Percentiles rank a stretch among this genome's conserved stretches.
Evolutionary conservation across 2,329 filamentous ascomycete species (phyloP).

Genomic region (Penicillium brasilianum): DNA sequence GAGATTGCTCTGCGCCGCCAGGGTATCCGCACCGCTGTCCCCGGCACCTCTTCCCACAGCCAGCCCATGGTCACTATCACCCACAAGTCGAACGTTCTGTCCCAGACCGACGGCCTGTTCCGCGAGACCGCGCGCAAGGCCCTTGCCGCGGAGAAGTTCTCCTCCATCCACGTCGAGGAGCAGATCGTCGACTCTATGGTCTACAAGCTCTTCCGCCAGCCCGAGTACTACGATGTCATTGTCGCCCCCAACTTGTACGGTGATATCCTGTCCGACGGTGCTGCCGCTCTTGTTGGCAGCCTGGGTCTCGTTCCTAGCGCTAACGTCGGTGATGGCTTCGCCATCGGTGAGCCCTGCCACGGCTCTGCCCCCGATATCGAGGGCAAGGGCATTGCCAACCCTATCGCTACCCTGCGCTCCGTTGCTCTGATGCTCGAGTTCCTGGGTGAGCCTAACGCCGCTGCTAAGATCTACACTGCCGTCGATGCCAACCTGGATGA

Average conservation of each 20-base stretch:
- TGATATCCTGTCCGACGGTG: slow-evolving; percentile 93
- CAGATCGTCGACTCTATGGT: slow-evolving; percentile 99
- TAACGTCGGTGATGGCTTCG: slow-evolving; percentile 92
- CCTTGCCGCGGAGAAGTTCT: slow-evolving; percentile 69
- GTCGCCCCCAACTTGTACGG: slow-evolving; percentile 98
- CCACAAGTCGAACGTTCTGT: slow-evolving; percentile 97
- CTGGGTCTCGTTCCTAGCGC: slow-evolving; percentile 91
- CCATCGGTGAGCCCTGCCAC: slow-evolving; percentile 97
- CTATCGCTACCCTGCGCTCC: slow-evolving; percentile 90
- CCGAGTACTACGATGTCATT: slow-evolving; percentile 93
- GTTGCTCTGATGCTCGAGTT: slow-evolving; percentile 97
- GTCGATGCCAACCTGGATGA: slow-evolving; percentile 90
- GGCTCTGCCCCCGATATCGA: slow-evolving; percentile 94
- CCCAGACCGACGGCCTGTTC: slow-evolving; percentile 96
- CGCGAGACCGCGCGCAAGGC: slow-evolving; percentile 76
- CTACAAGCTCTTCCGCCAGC: slow-evolving; percentile 98
- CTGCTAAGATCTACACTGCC: slow-evolving; percentile 86
- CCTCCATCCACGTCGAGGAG: slow-evolving; percentile 76
- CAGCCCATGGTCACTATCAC: slow-evolving; percentile 88
- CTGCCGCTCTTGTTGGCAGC: slow-evolving; percentile 89
- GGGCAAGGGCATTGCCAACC: slow-evolving; percentile 91
- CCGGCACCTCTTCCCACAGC: slow-evolving; percentile 60
- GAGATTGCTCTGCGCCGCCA: slow-evolving; percentile 90
- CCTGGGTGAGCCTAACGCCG: slow-evolving; percentile 82
- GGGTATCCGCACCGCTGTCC: slow-evolving; percentile 68